Evolutionary conservation across 192 early-diverging fungal species (phyloP), one percentile per base, ranked within the genome.

Genomic region (Lunasporangiospora selenospora): DNA sequence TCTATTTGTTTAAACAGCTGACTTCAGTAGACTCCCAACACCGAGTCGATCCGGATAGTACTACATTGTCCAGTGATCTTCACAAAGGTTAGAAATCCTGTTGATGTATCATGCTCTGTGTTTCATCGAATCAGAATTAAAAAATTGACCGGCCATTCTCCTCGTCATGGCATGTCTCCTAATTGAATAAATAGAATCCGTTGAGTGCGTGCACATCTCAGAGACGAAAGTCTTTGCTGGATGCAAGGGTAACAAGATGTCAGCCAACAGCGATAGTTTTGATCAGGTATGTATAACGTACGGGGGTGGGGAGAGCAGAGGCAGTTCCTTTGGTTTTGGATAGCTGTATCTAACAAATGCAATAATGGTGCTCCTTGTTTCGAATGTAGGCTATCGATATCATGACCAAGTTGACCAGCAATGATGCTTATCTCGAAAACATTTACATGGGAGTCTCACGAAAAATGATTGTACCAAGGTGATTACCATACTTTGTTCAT

Each of bases 401-500:
- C 39, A 41, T 41, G 39, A 41, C 39, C 39, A 41, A 41, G 39
- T 18, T 41, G 39, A 41, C 39, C 39, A 41, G 39, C 39, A 41
- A 41, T 41, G 39, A 41, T 13, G 39, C 39, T 41, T 18, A 41
- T 18, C 39, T 41, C 39, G 39, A 41, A 41, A 41, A 41, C 39
- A 18, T 41, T 41, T 18, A 18, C 39, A 41, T 41, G 39, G 19
- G 39, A 41, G 19, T 41, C 3, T 41, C 39, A 4, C 39, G 13
- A 41, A 41, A 41, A n/a, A n/a, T n/a, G n/a, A n/a, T n/a, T n/a
- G n/a, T n/a, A n/a, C n/a, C n/a, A n/a, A n/a, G n/a, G n/a, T n/a
- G n/a, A n/a, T n/a, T n/a, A n/a, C n/a, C n/a, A n/a, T n/a, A n/a
- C n/a, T n/a, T n/a, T n/a, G n/a, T n/a, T n/a, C n/a, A n/a, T n/a